Conservation (phyloP, 345 rosid genomes). For the Citrus hindsii region DNA sequence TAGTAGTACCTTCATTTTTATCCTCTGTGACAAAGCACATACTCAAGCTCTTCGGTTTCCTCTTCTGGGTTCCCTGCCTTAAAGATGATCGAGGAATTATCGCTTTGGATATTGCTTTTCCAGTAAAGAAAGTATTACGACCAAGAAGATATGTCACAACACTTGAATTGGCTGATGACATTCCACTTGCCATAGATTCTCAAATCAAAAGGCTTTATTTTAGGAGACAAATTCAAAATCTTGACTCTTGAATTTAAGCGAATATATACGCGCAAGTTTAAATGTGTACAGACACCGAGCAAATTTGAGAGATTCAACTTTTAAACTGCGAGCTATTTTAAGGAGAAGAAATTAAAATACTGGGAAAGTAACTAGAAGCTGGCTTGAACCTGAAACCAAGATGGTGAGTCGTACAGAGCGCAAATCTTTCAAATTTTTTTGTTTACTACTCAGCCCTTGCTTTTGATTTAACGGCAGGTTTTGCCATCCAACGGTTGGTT, state of each 20-base stretch:
- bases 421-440: background rate
- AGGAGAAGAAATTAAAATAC: background rate
- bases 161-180: slow-evolving; percentile 8
- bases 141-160: background rate
- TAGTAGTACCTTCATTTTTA: background rate
- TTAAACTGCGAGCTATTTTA: background rate
- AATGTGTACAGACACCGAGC: background rate
- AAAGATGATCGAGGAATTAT: background rate
- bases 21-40: slow-evolving; percentile 11
- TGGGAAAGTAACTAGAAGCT: background rate
- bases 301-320: background rate
- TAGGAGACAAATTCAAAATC: no score
- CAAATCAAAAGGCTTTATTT: background rate
- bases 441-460: background rate
- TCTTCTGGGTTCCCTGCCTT: background rate
- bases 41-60: slow-evolving; percentile 5
- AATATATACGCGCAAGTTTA: background rate
- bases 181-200: slow-evolving; percentile 3
- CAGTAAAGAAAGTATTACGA: background rate
- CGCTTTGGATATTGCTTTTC: slow-evolving; percentile 2
- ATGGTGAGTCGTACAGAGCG: background rate
- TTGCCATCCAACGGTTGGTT: background rate
- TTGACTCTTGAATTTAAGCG: no score
- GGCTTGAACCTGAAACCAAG: background rate
- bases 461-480: background rate